These are phyloP conservation scores for Spatholobus suberectus DNA, from an alignment of 306 rosid species.

Conservation along the genomic window DNA sequence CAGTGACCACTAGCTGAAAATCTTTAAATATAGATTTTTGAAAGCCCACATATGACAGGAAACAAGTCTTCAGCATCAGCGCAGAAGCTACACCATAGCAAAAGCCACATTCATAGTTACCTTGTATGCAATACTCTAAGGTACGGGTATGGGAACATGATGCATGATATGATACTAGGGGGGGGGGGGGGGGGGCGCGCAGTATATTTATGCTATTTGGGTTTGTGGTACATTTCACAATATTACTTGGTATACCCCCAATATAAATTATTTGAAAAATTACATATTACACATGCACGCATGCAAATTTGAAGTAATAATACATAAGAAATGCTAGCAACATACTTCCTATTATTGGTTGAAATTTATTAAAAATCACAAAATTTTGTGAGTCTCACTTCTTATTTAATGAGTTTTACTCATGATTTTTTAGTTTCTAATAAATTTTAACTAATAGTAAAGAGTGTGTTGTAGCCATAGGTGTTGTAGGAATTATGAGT, in stretches of 20 bases:
- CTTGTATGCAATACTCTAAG: background rate
- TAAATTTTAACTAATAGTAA: no score
- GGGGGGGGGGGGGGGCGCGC: no score
- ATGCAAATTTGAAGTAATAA: background rate
- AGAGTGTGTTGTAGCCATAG: background rate
- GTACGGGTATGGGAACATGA: background rate
- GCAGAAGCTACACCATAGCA: background rate
- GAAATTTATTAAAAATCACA: no score
- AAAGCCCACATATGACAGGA: background rate
- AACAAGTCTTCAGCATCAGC: background rate
- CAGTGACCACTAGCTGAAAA: background rate
- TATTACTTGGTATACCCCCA: background rate
- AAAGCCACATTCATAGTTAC: background rate
- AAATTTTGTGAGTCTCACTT: no score
- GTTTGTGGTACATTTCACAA: background rate
- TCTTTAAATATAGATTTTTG: background rate
- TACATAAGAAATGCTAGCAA: no score
- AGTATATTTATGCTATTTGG: background rate
- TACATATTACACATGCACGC: background rate
- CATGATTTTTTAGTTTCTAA: no score
- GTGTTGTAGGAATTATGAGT: background rate
- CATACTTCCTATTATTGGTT: no score
- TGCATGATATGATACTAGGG: background rate
- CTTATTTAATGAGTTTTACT: no score
- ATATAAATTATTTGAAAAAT: background rate